Percentiles rank a stretch among this genome's conserved stretches.
These are phyloP conservation scores for Atkinsonella hypoxylon DNA, from an alignment of 2,329 filamentous ascomycete species.

Conservation along the genomic window DNA sequence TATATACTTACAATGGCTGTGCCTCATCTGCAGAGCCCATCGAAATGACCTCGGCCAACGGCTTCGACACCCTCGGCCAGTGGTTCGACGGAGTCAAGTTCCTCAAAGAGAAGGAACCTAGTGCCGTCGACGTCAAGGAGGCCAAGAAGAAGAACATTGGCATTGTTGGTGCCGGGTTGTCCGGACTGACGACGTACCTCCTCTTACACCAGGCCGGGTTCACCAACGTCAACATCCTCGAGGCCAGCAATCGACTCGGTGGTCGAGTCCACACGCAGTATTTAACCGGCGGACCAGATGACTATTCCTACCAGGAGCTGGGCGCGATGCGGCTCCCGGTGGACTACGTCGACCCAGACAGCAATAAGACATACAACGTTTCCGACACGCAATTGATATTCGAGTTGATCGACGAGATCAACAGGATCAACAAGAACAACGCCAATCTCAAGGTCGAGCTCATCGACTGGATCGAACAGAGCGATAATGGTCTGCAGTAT, in stretches of 20 bases:
- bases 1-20: not conserved
- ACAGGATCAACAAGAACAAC: slow-evolving; percentile 43
- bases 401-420: slow-evolving; percentile 47
- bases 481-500: slow-evolving; percentile 40
- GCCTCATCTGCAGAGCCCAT: slow-evolving; percentile 15
- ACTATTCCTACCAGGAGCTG: slow-evolving; percentile 58
- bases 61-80: slow-evolving; percentile 36
- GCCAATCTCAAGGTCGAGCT: slow-evolving; percentile 42
- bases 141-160: slow-evolving; percentile 38
- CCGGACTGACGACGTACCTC: slow-evolving; percentile 48
- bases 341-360: slow-evolving; percentile 33
- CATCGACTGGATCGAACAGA: slow-evolving; percentile 49
- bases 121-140: slow-evolving; percentile 15
- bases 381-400: slow-evolving; percentile 54
- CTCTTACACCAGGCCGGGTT: slow-evolving; percentile 37
- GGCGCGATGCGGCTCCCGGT: slow-evolving; percentile 55
- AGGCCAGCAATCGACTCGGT: slow-evolving; percentile 47
- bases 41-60: slow-evolving; percentile 38
- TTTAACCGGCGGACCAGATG: slow-evolving; percentile 42
- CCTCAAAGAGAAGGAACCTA: slow-evolving; percentile 41
- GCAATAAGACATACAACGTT: slow-evolving; percentile 43
- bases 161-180: slow-evolving; percentile 55
- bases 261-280: slow-evolving; percentile 54
- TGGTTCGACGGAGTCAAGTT: slow-evolving; percentile 56
- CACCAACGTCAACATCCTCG: slow-evolving; percentile 48